Percentiles rank a stretch among this genome's conserved stretches.
phyloP scores from a whole-genome alignment of 805 yeast genomes.

The Metschnikowia lochheadii region DNA sequence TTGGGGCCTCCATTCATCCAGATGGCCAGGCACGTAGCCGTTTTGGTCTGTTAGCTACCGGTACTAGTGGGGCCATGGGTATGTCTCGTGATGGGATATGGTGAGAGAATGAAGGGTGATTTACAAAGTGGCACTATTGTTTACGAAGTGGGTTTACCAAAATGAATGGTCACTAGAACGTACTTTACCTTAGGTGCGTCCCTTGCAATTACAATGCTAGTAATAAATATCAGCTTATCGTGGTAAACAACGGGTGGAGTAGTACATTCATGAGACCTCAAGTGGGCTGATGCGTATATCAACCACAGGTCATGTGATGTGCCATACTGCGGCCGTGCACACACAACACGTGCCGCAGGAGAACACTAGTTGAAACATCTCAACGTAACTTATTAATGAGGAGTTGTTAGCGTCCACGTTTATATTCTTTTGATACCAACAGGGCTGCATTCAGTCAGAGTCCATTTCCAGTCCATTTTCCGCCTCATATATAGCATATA shows the following conservation, averaged over 20 bases:
- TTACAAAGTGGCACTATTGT: neutral
- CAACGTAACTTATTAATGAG: neutral
- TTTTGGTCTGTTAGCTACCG: neutral
- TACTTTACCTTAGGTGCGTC: neutral
- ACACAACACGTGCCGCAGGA: slow-evolving; percentile 1
- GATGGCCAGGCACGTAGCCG: neutral
- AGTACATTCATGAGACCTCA: neutral
- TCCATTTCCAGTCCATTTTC: neutral
- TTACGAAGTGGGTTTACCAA: too few relatives aligned
- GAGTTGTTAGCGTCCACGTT: neutral
- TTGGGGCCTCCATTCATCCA: neutral
- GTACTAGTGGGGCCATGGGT: neutral
- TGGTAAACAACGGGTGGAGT: neutral
- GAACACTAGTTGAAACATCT: neutral
- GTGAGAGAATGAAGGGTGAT: neutral
- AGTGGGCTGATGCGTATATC: neutral
- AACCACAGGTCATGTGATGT: slow-evolving; percentile 2
- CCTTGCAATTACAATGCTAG: neutral
- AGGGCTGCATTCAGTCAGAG: neutral
- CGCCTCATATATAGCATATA: neutral
- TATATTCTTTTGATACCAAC: neutral
- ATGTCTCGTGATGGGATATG: neutral
- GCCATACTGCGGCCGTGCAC: neutral
- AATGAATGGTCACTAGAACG: neutral
- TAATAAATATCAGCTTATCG: neutral